Conservation (phyloP, 306 rosid species). For the Astragalus membranaceus region DNA sequence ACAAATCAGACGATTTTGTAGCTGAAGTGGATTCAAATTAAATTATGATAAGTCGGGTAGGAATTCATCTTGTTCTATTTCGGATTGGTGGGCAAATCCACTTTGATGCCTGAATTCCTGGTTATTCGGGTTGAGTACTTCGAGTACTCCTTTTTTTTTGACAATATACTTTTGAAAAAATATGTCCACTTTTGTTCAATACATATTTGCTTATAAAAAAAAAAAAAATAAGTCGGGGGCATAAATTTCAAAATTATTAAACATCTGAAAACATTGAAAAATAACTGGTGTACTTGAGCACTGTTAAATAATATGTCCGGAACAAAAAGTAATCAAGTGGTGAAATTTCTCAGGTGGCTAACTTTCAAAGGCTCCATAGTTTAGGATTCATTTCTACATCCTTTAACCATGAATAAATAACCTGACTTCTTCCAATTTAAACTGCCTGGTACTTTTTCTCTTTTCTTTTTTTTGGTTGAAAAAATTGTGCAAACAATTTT, state of each 20-base stretch:
- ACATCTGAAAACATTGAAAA: not conserved
- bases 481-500: not conserved
- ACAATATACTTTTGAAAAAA: too few species aligned
- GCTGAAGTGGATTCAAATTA: not conserved
- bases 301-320: slow-evolving; percentile 1
- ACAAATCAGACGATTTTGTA: not conserved
- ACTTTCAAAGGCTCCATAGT: slow-evolving; percentile 13
- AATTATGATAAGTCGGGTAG: too few species aligned
- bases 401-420: not conserved
- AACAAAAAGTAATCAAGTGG: slow-evolving; percentile 5
- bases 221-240: not conserved
- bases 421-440: slow-evolving; percentile 12
- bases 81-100: too few species aligned
- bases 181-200: too few species aligned
- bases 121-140: too few species aligned
- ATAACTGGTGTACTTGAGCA: not conserved
- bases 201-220: too few species aligned
- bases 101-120: too few species aligned
- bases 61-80: too few species aligned
- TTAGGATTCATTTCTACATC: slow-evolving; percentile 1
- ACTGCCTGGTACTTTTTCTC: not conserved
- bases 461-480: not conserved
- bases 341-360: not conserved
- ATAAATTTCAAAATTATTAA: not conserved
- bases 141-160: too few species aligned